A percentile compares a stretch with the other conserved stretches of the same genome.
Evolutionary conservation across 805 yeast species (phyloP).

Genomic region (Clavispora carvajalis): DNA sequence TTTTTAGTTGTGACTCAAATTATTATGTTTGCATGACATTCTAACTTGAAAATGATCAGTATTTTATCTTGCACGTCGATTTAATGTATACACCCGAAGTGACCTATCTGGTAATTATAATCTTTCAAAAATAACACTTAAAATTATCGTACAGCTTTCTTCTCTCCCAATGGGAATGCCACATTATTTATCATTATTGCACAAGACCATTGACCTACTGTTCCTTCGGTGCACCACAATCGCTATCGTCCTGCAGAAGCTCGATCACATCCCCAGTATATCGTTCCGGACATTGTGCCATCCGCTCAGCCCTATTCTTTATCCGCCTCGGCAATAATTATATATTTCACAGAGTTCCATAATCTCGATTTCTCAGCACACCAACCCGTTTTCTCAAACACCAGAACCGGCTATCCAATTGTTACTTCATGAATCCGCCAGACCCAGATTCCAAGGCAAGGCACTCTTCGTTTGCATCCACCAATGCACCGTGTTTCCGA

Average conservation of each 20-base stretch:
- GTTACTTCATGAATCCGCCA: neutral
- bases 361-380: too few relatives aligned
- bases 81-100: too few relatives aligned
- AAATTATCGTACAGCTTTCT: too few relatives aligned
- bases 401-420: neutral
- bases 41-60: too few relatives aligned
- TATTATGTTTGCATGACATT: too few relatives aligned
- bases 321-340: neutral
- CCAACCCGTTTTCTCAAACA: too few relatives aligned
- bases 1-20: too few relatives aligned
- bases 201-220: neutral
- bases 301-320: neutral
- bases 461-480: constrained; percentile 26
- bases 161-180: too few relatives aligned
- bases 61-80: too few relatives aligned
- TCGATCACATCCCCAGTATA: neutral
- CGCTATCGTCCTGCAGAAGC: constrained; percentile 2
- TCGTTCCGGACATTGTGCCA: neutral
- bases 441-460: constrained; percentile 12
- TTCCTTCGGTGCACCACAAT: neutral
- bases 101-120: too few relatives aligned
- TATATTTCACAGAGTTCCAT: neutral
- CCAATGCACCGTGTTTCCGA: constrained; percentile 50
- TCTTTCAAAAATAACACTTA: too few relatives aligned
- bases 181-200: too few relatives aligned